phyloP scores from a whole-genome alignment of 2,329 filamentous ascomycete species.

The Colletotrichum lentis region DNA sequence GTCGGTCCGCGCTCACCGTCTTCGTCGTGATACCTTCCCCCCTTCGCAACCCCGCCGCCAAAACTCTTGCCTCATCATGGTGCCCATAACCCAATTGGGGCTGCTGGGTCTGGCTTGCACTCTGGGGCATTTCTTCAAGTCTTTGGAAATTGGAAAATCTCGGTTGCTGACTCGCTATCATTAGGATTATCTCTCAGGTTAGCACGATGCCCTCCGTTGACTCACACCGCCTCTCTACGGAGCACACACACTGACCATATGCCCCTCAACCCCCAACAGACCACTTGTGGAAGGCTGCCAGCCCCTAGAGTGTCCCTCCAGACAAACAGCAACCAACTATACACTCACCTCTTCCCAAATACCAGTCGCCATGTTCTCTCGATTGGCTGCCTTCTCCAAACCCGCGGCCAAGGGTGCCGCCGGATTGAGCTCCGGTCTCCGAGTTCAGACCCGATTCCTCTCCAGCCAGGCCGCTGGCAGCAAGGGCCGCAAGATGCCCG shows the following conservation, averaged over 20 bases:
- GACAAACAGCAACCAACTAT: constrained; percentile 18
- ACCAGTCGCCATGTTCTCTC: constrained; percentile 65
- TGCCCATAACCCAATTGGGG: constrained; percentile 26
- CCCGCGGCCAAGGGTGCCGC: constrained; percentile 58
- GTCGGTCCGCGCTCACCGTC: constrained; percentile 14
- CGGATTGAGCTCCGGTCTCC: constrained; percentile 46
- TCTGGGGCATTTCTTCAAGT: neutral
- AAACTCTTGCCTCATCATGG: constrained; percentile 23
- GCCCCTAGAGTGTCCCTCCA: constrained; percentile 52
- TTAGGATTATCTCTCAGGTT: constrained; percentile 81
- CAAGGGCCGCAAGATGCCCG: constrained; percentile 73
- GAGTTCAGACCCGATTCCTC: constrained; percentile 49
- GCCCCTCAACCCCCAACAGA: constrained; percentile 46
- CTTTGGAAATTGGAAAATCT: constrained; percentile 6
- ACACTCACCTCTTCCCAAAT: constrained; percentile 1
- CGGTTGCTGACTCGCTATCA: constrained; percentile 53
- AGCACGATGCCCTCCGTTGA: constrained; percentile 49
- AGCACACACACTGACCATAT: constrained; percentile 44
- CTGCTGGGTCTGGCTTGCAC: constrained; percentile 14
- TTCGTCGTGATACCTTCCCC: constrained; percentile 23
- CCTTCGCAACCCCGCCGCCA: constrained; percentile 26
- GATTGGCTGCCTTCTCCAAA: constrained; percentile 63
- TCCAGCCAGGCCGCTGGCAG: constrained; percentile 63
- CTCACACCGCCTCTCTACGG: constrained; percentile 53
- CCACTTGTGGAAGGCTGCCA: constrained; percentile 63